Conservation (phyloP, 2,329 filamentous ascomycete genomes). For the Penicillium sp. region DNA sequence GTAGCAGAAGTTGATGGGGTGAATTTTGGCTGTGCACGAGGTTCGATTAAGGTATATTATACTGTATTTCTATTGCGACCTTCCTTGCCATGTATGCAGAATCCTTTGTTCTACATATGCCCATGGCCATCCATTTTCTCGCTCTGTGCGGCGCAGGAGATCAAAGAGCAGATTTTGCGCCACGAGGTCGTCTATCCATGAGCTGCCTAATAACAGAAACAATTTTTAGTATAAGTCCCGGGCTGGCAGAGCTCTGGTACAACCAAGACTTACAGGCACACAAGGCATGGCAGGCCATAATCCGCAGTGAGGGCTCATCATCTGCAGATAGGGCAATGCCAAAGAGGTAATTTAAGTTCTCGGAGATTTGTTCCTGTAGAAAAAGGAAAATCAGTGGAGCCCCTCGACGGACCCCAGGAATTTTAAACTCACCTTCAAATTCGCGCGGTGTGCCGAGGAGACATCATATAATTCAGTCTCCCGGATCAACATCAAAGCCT, state of each 20-base stretch:
- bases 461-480: conserved; percentile 19
- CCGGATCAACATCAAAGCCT: conserved; percentile 30
- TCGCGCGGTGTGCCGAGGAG: conserved; percentile 16
- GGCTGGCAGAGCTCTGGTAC: neutral
- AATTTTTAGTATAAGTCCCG: neutral
- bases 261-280: conserved; percentile 32
- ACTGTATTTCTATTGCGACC: conserved; percentile 14
- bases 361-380: conserved; percentile 24
- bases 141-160: conserved; percentile 18
- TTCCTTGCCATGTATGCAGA: conserved; percentile 24
- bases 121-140: conserved; percentile 25
- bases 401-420: neutral
- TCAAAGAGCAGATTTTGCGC: conserved; percentile 20
- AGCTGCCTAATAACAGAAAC: conserved; percentile 21
- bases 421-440: conserved; percentile 24
- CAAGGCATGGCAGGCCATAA: conserved; percentile 35
- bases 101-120: conserved; percentile 22
- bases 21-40: too few species aligned
- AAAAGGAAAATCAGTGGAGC: neutral
- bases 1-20: too few species aligned
- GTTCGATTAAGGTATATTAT: too few species aligned
- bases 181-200: conserved; percentile 31
- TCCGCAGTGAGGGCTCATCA: conserved; percentile 33
- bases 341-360: conserved; percentile 33
- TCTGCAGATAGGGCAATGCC: conserved; percentile 35